These are phyloP conservation scores for Ceriops decandra DNA, from an alignment of 345 rosid genomes.

Conservation along the genomic window DNA sequence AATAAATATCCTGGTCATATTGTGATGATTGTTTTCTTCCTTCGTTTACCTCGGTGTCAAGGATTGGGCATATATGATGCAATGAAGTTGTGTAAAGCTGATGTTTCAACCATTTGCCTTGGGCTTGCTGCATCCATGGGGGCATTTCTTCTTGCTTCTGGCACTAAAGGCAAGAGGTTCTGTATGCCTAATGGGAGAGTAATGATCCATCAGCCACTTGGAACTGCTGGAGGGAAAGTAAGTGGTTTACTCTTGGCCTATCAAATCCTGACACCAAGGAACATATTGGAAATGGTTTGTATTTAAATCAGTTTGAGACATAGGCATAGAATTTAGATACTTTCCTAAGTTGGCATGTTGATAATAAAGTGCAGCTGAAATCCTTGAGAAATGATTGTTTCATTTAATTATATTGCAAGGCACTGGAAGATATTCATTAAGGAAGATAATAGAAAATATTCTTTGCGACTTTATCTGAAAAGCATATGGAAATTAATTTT, in stretches of 20 bases:
- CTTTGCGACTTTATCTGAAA: too few species aligned
- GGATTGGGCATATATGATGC: conserved; percentile 97
- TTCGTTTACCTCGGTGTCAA: conserved; percentile 24
- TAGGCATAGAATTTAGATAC: too few species aligned
- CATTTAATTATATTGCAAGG: too few species aligned
- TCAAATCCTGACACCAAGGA: background rate
- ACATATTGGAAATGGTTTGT: too few species aligned
- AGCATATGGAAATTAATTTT: too few species aligned
- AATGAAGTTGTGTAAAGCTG: conserved; percentile 93
- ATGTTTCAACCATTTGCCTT: conserved; percentile 87
- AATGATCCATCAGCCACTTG: conserved; percentile 94
- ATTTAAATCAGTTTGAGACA: too few species aligned
- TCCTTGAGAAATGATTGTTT: too few species aligned
- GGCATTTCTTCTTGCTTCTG: conserved; percentile 84
- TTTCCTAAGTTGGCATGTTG: too few species aligned
- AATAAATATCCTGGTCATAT: background rate
- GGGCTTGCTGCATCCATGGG: conserved; percentile 96
- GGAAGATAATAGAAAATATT: too few species aligned
- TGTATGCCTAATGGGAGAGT: conserved; percentile 96
- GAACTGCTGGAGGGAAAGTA: conserved; percentile 85
- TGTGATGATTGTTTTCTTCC: conserved; percentile 14
- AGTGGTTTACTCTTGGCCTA: conserved; percentile 19
- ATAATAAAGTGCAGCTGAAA: too few species aligned
- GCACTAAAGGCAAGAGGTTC: conserved; percentile 85
- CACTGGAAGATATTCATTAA: too few species aligned